A percentile compares a stretch with the other conserved stretches of the same genome.
Evolutionary conservation across 1,284 basidiomycete species (phyloP).

Genomic region (Kalmanozyma brasiliensis): DNA sequence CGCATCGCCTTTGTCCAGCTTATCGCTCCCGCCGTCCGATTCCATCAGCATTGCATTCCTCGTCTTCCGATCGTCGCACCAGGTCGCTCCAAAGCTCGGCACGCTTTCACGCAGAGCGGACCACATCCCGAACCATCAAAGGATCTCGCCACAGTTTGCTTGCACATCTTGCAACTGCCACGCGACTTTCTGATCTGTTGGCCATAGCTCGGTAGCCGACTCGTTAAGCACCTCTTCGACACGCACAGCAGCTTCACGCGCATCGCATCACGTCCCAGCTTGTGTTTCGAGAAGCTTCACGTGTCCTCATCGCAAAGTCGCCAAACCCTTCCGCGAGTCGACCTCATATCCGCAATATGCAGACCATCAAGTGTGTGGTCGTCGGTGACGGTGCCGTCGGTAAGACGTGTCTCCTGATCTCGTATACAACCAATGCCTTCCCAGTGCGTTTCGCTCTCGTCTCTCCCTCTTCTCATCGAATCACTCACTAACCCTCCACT

Average conservation of each 20-base stretch:
- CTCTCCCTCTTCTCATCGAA: neutral
- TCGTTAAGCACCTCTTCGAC: neutral
- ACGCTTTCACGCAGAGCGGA: neutral
- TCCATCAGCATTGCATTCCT: neutral
- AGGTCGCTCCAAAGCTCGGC: neutral
- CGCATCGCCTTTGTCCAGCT: slow-evolving; percentile 3
- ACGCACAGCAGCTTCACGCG: neutral
- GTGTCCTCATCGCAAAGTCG: too few relatives aligned
- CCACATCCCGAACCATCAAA: too few relatives aligned
- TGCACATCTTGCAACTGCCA: too few relatives aligned
- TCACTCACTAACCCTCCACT: neutral
- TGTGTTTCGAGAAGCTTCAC: too few relatives aligned
- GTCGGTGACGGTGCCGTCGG: slow-evolving; percentile 68
- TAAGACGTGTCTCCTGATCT: slow-evolving; percentile 67
- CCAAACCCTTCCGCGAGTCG: too few relatives aligned
- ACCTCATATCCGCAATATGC: slow-evolving; percentile 38
- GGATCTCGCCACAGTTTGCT: too few relatives aligned
- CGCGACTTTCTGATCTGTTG: too few relatives aligned
- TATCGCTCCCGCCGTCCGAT: neutral
- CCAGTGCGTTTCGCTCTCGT: slow-evolving; percentile 48
- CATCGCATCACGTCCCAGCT: too few relatives aligned
- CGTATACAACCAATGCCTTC: slow-evolving; percentile 68
- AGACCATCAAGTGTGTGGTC: slow-evolving; percentile 67
- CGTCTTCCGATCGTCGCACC: neutral
- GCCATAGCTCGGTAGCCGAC: too few relatives aligned